Percentiles rank a stretch among this genome's conserved stretches.
Conservation (phyloP, 192 early-diverging fungal genomes). For the Allomyces arbusculus region DNA sequence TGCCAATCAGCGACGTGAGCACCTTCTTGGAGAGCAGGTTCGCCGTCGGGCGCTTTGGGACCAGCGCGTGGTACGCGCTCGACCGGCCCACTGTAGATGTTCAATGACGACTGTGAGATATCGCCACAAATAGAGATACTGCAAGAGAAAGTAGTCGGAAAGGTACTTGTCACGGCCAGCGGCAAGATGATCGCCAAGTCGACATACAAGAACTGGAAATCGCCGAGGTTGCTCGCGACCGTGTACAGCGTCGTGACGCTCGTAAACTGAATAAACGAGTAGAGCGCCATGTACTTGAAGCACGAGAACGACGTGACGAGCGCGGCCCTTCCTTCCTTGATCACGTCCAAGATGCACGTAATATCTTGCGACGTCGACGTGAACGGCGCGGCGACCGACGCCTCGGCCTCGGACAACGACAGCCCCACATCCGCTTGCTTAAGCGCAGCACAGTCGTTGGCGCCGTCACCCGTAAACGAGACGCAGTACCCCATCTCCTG, state of each 20-base stretch:
- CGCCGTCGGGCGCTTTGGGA: conserved; percentile 69
- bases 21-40: conserved; percentile 77
- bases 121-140: no score
- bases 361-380: conserved; percentile 79
- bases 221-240: conserved; percentile 22
- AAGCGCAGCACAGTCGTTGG: conserved; percentile 94
- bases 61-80: conserved; percentile 47
- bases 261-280: conserved; percentile 91
- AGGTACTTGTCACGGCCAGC: conserved; percentile 48
- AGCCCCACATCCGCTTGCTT: conserved; percentile 91
- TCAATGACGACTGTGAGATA: no score
- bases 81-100: conserved; percentile 58
- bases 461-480: conserved; percentile 98
- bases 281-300: conserved; percentile 98
- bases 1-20: conserved; percentile 70
- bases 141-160: background rate
- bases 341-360: conserved; percentile 75
- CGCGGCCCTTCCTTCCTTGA: conserved; percentile 81
- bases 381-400: conserved; percentile 94
- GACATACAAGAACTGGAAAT: conserved; percentile 73
- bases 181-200: conserved; percentile 83
- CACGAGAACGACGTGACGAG: conserved; percentile 93
- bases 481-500: conserved; percentile 81
- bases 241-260: conserved; percentile 45
- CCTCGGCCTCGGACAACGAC: conserved; percentile 90